These are phyloP conservation scores for Diatrype stigma DNA, from an alignment of 2,329 filamentous ascomycete genomes.

Conservation along the genomic window DNA sequence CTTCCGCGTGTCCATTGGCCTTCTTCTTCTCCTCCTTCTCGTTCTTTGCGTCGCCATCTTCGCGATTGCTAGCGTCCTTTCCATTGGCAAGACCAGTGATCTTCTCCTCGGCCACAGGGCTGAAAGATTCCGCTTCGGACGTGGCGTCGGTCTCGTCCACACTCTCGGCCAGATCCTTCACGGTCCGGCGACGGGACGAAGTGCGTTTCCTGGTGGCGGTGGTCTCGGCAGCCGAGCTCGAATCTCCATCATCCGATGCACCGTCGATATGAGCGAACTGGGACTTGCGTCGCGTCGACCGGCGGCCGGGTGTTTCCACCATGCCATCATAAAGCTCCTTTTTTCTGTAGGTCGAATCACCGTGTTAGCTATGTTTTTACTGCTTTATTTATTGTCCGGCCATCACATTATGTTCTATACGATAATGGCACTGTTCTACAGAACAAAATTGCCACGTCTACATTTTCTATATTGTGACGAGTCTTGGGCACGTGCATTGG, in stretches of 20 bases:
- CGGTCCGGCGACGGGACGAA: conserved; percentile 41
- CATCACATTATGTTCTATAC: not conserved
- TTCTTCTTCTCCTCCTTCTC: conserved; percentile 30
- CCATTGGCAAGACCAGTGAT: conserved; percentile 15
- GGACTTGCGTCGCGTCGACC: conserved; percentile 46
- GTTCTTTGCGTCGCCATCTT: conserved; percentile 6
- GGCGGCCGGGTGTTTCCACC: conserved; percentile 52
- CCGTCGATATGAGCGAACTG: conserved; percentile 38
- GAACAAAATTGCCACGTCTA: not conserved
- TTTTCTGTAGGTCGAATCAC: conserved; percentile 39
- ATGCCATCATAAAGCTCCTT: conserved; percentile 59
- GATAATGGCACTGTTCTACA: not conserved
- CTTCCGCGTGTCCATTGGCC: conserved; percentile 23
- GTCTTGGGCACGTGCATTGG: not conserved
- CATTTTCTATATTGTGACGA: not conserved
- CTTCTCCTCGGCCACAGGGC: conserved; percentile 22
- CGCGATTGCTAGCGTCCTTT: not conserved
- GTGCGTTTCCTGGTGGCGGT: conserved; percentile 24
- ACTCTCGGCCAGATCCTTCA: conserved; percentile 47
- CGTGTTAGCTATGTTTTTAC: conserved; percentile 6
- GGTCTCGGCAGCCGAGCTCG: conserved; percentile 43
- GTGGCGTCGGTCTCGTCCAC: conserved; percentile 39
- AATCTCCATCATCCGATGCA: conserved; percentile 46
- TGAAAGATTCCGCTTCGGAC: conserved; percentile 26
- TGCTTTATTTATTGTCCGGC: not conserved